These are phyloP conservation scores for Moesziomyces globuligerus DNA, from an alignment of 1,284 basidiomycete species.

Conservation along the genomic window DNA sequence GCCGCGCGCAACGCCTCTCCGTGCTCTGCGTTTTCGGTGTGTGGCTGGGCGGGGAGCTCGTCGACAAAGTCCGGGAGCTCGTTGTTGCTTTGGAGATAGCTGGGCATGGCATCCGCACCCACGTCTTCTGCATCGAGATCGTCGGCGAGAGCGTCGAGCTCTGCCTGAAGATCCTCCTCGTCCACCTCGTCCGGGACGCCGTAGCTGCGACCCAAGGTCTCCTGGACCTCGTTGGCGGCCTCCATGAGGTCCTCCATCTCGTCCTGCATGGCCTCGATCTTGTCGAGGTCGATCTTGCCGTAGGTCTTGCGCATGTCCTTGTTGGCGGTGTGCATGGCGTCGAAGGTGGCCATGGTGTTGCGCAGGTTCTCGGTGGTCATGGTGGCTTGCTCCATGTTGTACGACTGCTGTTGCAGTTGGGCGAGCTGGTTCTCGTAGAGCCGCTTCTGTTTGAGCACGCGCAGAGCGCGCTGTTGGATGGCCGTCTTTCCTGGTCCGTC, in stretches of 20 bases:
- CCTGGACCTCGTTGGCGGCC: conserved; percentile 97
- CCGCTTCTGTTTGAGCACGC: conserved; percentile 92
- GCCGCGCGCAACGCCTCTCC: conserved; percentile 40
- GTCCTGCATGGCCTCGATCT: conserved; percentile 78
- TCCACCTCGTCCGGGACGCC: conserved; percentile 97
- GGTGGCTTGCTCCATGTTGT: conserved; percentile 98
- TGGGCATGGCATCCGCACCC: conserved; percentile 38
- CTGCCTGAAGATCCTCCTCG: conserved; percentile 95
- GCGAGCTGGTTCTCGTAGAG: conserved; percentile 93
- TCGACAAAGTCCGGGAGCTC: conserved; percentile 63
- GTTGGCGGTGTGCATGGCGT: conserved; percentile 97
- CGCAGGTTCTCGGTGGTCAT: conserved; percentile 96
- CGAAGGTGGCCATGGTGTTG: conserved; percentile 99
- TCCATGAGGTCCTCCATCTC: conserved; percentile 99
- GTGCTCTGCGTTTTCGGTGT: conserved; percentile 12
- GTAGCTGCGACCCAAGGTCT: conserved; percentile 90
- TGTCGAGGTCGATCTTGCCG: conserved; percentile 95
- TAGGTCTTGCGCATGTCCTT: conserved; percentile 97
- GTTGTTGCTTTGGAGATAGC: conserved; percentile 52
- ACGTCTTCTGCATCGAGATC: conserved; percentile 71
- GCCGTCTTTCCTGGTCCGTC: conserved; percentile 95
- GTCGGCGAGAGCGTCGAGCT: conserved; percentile 75
- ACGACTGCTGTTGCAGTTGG: conserved; percentile 92
- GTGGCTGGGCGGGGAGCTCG: conserved; percentile 42
- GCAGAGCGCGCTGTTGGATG: conserved; percentile 92